Conservation (phyloP, 257 asterid species). For the Asclepias syriaca region DNA sequence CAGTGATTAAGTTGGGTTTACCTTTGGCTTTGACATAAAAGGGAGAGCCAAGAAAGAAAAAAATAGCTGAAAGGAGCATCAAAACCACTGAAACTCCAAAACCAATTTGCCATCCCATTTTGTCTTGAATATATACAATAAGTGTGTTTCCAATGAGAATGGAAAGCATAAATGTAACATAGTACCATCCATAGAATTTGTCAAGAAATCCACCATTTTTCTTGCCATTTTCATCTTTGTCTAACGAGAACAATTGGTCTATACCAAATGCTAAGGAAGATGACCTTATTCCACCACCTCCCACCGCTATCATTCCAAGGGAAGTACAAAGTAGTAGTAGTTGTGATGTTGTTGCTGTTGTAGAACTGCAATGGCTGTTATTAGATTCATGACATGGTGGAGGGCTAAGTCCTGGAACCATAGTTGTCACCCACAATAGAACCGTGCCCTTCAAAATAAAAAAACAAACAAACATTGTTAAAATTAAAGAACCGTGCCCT, state of each 20-base stretch:
- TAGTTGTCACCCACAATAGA: conserved; percentile 55
- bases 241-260: conserved; percentile 34
- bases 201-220: conserved; percentile 18
- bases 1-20: conserved; percentile 36
- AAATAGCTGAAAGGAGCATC: conserved; percentile 30
- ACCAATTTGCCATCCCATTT: conserved; percentile 67
- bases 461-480: too few species aligned
- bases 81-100: conserved; percentile 52
- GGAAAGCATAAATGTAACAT: conserved; percentile 37
- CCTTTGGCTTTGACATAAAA: conserved; percentile 46
- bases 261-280: conserved; percentile 71
- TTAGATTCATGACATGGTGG: too few species aligned
- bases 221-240: conserved; percentile 14
- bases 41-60: conserved; percentile 48
- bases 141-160: conserved; percentile 43
- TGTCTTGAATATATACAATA: conserved; percentile 68
- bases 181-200: conserved; percentile 61
- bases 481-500: conserved; percentile 47
- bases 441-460: conserved; percentile 46
- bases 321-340: conserved; percentile 45
- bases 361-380: too few species aligned
- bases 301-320: conserved; percentile 53
- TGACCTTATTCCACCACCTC: conserved; percentile 62
- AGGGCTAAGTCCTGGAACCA: conserved; percentile 34
- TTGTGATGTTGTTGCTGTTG: too few species aligned